Conservation (phyloP, 1,284 basidiomycete genomes). For the Mixia osmundae region DNA sequence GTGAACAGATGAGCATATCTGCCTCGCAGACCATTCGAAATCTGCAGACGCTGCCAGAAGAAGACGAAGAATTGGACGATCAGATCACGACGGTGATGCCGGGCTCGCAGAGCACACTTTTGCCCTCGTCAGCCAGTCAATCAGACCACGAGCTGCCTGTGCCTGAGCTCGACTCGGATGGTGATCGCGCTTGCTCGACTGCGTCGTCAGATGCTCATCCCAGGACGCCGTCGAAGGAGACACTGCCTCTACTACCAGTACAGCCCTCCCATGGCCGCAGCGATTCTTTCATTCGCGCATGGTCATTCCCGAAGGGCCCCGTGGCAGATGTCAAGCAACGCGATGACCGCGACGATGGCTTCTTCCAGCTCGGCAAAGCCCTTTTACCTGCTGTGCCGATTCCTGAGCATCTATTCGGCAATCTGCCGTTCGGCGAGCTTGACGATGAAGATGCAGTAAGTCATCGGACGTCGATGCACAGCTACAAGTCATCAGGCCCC, state of each 20-base stretch:
- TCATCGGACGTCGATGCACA: too few relatives aligned
- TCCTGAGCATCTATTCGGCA: too few relatives aligned
- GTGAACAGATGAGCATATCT: slow-evolving; percentile 2
- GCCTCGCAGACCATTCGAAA: slow-evolving; percentile 3
- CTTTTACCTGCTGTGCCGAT: too few relatives aligned
- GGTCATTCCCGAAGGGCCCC: slow-evolving; percentile 10
- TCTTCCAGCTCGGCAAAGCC: too few relatives aligned
- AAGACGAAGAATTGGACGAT: slow-evolving; percentile 15
- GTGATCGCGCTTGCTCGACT: slow-evolving; percentile 3
- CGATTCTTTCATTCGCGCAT: slow-evolving; percentile 9
- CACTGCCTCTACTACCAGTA: slow-evolving; percentile 1
- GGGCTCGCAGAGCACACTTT: slow-evolving; percentile 7
- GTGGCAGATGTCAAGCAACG: slow-evolving; percentile 1
- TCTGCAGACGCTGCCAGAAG: slow-evolving; percentile 17
- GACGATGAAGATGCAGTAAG: too few relatives aligned
- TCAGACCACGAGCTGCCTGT: slow-evolving; percentile 4
- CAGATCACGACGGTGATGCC: slow-evolving; percentile 6
- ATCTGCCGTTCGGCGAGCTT: too few relatives aligned
- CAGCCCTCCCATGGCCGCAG: slow-evolving; percentile 5
- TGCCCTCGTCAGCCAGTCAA: slow-evolving; percentile 4
- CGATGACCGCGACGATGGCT: neutral
- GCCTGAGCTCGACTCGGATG: too few relatives aligned
- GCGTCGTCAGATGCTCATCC: neutral
- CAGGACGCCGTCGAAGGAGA: neutral
- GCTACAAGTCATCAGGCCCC: too few relatives aligned